Evolutionary conservation across 139 green algal species (phyloP), one percentile per base, ranked within the genome.

Genomic region (Chlorella sp.): DNA sequence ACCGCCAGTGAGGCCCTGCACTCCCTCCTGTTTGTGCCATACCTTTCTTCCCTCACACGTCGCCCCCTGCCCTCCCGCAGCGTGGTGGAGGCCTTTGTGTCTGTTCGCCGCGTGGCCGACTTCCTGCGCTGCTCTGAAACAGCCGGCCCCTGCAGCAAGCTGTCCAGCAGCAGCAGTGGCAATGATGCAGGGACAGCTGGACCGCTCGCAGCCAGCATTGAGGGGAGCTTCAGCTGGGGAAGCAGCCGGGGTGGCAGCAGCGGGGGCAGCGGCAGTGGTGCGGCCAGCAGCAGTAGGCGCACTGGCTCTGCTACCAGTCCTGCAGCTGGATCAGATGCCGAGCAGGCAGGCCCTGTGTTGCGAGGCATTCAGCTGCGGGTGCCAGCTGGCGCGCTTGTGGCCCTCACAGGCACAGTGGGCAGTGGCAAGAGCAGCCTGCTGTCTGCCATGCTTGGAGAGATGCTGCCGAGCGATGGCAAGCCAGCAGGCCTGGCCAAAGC

Each of bases 41-140:
- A 16, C 7, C 44, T 51, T 9, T 16, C 44, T 51, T 51, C 7
- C 44, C 44, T 51, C 44, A n/a, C 44, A 51, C 9, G 9, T 9
- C 44, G 9, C 44, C 44, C 44, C 44, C 44, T 9, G 44, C 15
- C 51, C 51, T 60, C 13, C 0, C n/a, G 39, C 78, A 93, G 94
- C 28, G 87, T 95, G 21, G 90, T 97, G 34, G 94, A 98, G 67
- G 94, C 93, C 1, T 0, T 94, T 12, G 94, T 98, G 34, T 96
- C 92, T 0, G 68, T 96, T 4, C 21, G 64, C 0, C 81, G 95
- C 1, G 85, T 96, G 21, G 76, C 90, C 38, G 25, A 34, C 0
- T 96, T 93, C 64, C 55, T 87, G 26, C 21, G 6, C 38, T 39
- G 30, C 38, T 38, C 38, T 6, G 75, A 82, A 38, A 82, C 75